These are phyloP conservation scores for Arachnopeziza araneosa DNA, from an alignment of 2,329 filamentous ascomycete species.

Conservation along the genomic window DNA sequence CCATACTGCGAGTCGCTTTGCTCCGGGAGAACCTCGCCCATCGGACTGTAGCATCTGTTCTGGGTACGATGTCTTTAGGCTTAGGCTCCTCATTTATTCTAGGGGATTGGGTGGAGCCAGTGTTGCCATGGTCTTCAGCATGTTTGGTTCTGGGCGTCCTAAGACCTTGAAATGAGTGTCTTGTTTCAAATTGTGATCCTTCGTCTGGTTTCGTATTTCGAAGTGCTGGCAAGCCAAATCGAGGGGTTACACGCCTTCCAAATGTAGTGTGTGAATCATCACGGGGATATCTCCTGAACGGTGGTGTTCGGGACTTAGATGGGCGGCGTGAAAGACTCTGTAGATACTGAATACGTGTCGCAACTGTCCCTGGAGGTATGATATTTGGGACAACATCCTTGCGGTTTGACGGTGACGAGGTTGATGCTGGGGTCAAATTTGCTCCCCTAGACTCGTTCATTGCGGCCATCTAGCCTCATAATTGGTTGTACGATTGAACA, in stretches of 20 bases:
- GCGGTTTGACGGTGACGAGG: not conserved
- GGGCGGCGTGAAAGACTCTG: slow-evolving; percentile 25
- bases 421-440: not conserved
- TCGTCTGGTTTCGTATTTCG: slow-evolving; percentile 22
- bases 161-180: slow-evolving; percentile 28
- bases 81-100: not conserved
- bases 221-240: slow-evolving; percentile 24
- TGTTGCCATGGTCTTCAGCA: not conserved
- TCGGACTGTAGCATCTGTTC: slow-evolving; percentile 9
- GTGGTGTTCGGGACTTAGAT: slow-evolving; percentile 15
- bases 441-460: not conserved
- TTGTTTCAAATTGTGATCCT: slow-evolving; percentile 21
- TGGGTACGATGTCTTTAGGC: not conserved
- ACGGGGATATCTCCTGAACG: slow-evolving; percentile 20
- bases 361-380: slow-evolving; percentile 32
- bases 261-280: slow-evolving; percentile 28
- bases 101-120: not conserved
- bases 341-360: slow-evolving; percentile 31
- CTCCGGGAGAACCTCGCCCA: slow-evolving; percentile 10
- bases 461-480: not conserved
- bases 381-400: slow-evolving; percentile 9
- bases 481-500: slow-evolving; percentile 14
- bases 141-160: slow-evolving; percentile 21
- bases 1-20: slow-evolving; percentile 4
- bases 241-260: slow-evolving; percentile 25